Conservation (phyloP, 2,329 filamentous ascomycete genomes). For the Scedosporium apiospermum region DNA sequence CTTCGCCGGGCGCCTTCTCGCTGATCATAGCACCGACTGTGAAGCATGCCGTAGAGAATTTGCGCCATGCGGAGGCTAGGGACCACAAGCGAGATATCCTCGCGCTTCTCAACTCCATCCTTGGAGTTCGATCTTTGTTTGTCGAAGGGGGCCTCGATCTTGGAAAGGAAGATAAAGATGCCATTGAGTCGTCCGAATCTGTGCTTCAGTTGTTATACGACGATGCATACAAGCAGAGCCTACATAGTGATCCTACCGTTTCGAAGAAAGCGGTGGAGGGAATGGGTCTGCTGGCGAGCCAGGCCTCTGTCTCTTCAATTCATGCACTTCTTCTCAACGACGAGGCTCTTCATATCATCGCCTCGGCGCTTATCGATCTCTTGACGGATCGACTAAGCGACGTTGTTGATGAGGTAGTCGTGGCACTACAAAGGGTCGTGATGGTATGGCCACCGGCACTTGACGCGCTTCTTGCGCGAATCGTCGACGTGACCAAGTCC, state of each 20-base stretch:
- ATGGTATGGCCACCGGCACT: slow-evolving; percentile 26
- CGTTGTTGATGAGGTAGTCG: slow-evolving; percentile 30
- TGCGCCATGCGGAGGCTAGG: slow-evolving; percentile 39
- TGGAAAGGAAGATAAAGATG: slow-evolving; percentile 24
- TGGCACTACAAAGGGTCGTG: slow-evolving; percentile 29
- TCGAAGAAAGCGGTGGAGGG: slow-evolving; percentile 35
- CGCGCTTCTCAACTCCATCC: slow-evolving; percentile 38
- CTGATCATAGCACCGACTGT: slow-evolving; percentile 35
- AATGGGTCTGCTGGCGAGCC: slow-evolving; percentile 33
- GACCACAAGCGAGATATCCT: slow-evolving; percentile 43
- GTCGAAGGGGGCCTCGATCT: slow-evolving; percentile 18
- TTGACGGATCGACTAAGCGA: slow-evolving; percentile 21
- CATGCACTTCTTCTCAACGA: slow-evolving; percentile 23
- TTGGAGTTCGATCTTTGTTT: slow-evolving; percentile 35
- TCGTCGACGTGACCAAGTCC: slow-evolving; percentile 16
- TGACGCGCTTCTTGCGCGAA: slow-evolving; percentile 20
- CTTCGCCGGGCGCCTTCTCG: slow-evolving; percentile 37
- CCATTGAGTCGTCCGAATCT: slow-evolving; percentile 24
- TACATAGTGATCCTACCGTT: slow-evolving; percentile 16
- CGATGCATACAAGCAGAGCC: slow-evolving; percentile 29
- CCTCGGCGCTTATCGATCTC: slow-evolving; percentile 18
- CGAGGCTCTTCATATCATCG: slow-evolving; percentile 26
- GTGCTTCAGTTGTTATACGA: slow-evolving; percentile 32
- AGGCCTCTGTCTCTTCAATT: slow-evolving; percentile 20
- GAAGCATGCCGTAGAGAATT: slow-evolving; percentile 38